A percentile compares a stretch with the other conserved stretches of the same genome.
Conservation (phyloP, 352 stramenopile genomes). For the Blastocystis sp. region DNA sequence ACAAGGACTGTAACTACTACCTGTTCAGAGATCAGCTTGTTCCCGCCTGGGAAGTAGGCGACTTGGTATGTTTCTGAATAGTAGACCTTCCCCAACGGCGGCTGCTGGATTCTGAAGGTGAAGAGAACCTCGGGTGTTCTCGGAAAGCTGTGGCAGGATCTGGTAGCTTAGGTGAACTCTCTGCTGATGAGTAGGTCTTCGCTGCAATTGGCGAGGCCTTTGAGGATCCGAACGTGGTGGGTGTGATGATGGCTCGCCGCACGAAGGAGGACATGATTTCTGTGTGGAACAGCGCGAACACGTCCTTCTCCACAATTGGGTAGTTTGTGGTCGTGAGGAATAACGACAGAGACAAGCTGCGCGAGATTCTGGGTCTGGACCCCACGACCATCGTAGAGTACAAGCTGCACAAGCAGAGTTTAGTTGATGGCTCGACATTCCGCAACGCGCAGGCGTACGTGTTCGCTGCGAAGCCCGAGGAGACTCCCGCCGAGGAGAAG, state of each 20-base stretch:
- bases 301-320: slow-evolving; percentile 42
- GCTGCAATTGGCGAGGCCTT: slow-evolving; percentile 79
- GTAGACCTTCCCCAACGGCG: slow-evolving; percentile 75
- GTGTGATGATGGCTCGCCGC: slow-evolving; percentile 79
- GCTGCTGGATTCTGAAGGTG: slow-evolving; percentile 85
- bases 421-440: slow-evolving; percentile 82
- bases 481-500: slow-evolving; percentile 3
- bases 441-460: slow-evolving; percentile 80
- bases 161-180: slow-evolving; percentile 60
- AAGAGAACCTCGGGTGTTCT: slow-evolving; percentile 82
- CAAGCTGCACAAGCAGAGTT: slow-evolving; percentile 81
- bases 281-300: slow-evolving; percentile 83
- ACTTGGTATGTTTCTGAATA: not conserved
- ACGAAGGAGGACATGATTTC: slow-evolving; percentile 83
- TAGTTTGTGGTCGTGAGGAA: slow-evolving; percentile 58
- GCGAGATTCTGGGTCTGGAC: slow-evolving; percentile 82
- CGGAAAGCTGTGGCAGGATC: slow-evolving; percentile 84
- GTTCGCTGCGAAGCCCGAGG: slow-evolving; percentile 65
- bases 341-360: slow-evolving; percentile 73
- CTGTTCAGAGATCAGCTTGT: slow-evolving; percentile 74
- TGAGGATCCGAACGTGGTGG: slow-evolving; percentile 77
- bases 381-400: slow-evolving; percentile 84
- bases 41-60: slow-evolving; percentile 49
- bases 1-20: slow-evolving; percentile 80
- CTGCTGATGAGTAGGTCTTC: slow-evolving; percentile 63